phyloP scores from a whole-genome alignment of 495 filamentous ascomycete genomes.

The Penicillium herquei region DNA sequence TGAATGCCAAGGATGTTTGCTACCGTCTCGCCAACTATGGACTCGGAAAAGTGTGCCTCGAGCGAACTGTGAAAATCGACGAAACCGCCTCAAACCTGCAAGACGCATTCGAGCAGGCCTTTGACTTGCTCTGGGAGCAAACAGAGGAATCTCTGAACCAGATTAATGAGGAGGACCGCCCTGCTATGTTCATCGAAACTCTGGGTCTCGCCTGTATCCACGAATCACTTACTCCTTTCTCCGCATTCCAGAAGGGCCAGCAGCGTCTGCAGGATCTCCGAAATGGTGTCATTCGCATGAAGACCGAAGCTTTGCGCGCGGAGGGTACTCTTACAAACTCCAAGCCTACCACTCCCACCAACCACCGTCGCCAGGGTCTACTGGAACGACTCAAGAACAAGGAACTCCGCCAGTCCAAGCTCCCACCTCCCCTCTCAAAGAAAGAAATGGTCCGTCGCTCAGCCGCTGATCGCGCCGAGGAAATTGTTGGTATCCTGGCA shows the following conservation, averaged over 20 bases:
- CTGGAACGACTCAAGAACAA: slow-evolving; percentile 48
- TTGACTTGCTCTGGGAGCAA: slow-evolving; percentile 42
- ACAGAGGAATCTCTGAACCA: slow-evolving; percentile 29
- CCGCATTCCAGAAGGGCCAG: slow-evolving; percentile 43
- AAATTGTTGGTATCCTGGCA: slow-evolving; percentile 40
- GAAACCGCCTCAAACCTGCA: slow-evolving; percentile 31
- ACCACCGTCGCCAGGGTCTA: slow-evolving; percentile 38
- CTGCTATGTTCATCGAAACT: slow-evolving; percentile 26
- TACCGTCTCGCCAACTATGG: slow-evolving; percentile 47
- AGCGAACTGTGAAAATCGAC: slow-evolving; percentile 21
- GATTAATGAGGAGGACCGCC: slow-evolving; percentile 24
- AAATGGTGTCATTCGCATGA: slow-evolving; percentile 42
- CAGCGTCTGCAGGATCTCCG: slow-evolving; percentile 47
- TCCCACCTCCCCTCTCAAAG: slow-evolving; percentile 45
- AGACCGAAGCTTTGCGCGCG: slow-evolving; percentile 33
- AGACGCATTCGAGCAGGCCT: slow-evolving; percentile 36
- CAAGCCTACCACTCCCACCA: slow-evolving; percentile 30
- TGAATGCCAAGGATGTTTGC: slow-evolving; percentile 17
- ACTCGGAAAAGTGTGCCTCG: slow-evolving; percentile 40
- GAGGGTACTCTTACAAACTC: slow-evolving; percentile 13
- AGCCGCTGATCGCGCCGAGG: slow-evolving; percentile 41
- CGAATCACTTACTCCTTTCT: slow-evolving; percentile 44
- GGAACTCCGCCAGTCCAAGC: slow-evolving; percentile 41
- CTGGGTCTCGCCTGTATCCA: slow-evolving; percentile 37
- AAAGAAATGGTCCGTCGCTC: slow-evolving; percentile 37